These are phyloP conservation scores for Rhypophila decipiens DNA, from an alignment of 495 filamentous ascomycete species.

Conservation along the genomic window DNA sequence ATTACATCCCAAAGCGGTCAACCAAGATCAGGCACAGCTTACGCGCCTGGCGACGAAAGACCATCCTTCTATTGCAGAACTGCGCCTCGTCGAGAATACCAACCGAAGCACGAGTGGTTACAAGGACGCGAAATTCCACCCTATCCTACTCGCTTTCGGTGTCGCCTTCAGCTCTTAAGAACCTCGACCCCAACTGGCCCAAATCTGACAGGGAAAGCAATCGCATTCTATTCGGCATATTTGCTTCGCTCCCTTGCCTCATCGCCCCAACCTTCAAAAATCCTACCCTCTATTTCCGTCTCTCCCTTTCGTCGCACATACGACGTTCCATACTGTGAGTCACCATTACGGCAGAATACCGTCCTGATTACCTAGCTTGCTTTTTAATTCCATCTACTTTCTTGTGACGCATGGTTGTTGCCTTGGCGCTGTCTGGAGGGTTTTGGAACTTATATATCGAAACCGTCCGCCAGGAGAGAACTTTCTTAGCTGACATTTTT, in stretches of 20 bases:
- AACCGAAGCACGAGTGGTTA: slow-evolving; percentile 8
- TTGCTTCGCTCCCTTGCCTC: slow-evolving; percentile 27
- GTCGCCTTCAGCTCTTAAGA: slow-evolving; percentile 16
- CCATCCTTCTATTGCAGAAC: slow-evolving; percentile 6
- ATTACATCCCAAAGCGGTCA: neutral
- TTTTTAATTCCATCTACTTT: neutral
- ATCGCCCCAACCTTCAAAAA: slow-evolving; percentile 29
- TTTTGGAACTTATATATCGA: neutral
- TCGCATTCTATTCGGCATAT: slow-evolving; percentile 31
- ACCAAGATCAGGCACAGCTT: neutral
- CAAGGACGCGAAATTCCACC: neutral
- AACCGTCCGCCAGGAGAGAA: neutral
- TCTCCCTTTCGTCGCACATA: slow-evolving; percentile 39
- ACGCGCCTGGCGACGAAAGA: slow-evolving; percentile 9
- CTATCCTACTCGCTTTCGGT: slow-evolving; percentile 9
- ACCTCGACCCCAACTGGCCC: slow-evolving; percentile 11
- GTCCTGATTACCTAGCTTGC: slow-evolving; percentile 14
- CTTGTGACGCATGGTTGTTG: slow-evolving; percentile 7
- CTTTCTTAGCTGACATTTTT: slow-evolving; percentile 19
- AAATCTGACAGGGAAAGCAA: slow-evolving; percentile 6
- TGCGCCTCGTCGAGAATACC: slow-evolving; percentile 14
- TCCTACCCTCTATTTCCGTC: slow-evolving; percentile 21
- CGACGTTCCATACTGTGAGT: slow-evolving; percentile 1
- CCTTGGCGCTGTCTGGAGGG: neutral
- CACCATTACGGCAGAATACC: slow-evolving; percentile 13